A percentile compares a stretch with the other conserved stretches of the same genome.
These are phyloP conservation scores for Takashimella koratensis DNA, from an alignment of 1,284 basidiomycete genomes.

Conservation along the genomic window DNA sequence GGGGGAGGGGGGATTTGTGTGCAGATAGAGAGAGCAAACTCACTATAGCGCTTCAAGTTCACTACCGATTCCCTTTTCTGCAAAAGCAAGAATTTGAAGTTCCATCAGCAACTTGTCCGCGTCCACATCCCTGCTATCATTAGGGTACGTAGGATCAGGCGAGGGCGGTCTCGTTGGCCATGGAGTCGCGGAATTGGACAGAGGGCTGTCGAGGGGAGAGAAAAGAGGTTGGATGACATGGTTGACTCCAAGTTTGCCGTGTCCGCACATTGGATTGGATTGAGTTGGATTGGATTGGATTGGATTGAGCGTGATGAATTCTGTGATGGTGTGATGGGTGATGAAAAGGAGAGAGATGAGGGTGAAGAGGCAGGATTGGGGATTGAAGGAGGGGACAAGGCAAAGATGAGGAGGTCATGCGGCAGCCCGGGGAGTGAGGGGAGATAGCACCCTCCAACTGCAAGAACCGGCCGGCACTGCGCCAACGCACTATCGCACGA, in stretches of 20 bases:
- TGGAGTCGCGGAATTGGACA: background rate
- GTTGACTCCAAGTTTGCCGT: background rate
- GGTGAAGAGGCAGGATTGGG: too few relatives aligned
- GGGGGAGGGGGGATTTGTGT: background rate
- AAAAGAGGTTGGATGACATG: background rate
- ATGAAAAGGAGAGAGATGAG: too few relatives aligned
- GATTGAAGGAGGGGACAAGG: too few relatives aligned
- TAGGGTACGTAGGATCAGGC: background rate
- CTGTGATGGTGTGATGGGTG: background rate
- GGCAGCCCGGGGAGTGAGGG: too few relatives aligned
- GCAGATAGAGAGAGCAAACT: too few relatives aligned
- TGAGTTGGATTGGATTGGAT: background rate
- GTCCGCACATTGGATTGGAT: background rate
- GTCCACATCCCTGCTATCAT: background rate
- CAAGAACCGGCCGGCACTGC: too few relatives aligned
- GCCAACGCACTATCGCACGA: too few relatives aligned
- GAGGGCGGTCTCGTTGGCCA: background rate
- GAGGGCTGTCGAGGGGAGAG: background rate
- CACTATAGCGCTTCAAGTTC: constrained; percentile 50
- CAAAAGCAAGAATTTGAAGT: constrained; percentile 39
- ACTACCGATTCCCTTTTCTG: constrained; percentile 48
- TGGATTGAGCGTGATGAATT: background rate
- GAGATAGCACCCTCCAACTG: too few relatives aligned
- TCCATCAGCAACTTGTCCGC: constrained; percentile 36
- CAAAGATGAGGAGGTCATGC: too few relatives aligned